phyloP scores from a whole-genome alignment of 495 filamentous ascomycete genomes.

The Penicillium parvum region DNA sequence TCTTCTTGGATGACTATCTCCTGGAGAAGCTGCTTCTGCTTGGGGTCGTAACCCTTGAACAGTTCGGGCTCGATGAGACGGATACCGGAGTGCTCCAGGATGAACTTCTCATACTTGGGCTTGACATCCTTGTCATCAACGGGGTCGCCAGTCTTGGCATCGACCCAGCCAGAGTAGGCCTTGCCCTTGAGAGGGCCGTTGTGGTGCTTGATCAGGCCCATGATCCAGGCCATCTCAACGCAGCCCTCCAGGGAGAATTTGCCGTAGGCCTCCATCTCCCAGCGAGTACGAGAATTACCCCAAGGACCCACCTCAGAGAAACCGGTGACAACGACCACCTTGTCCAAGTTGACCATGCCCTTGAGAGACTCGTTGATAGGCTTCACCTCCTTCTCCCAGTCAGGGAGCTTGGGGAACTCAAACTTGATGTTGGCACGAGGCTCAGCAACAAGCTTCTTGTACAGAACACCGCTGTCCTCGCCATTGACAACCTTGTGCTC shows the following conservation, averaged over 20 bases:
- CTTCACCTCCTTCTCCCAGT: constrained; percentile 87
- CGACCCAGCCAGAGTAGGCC: constrained; percentile 95
- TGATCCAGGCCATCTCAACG: constrained; percentile 99
- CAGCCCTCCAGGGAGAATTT: constrained; percentile 97
- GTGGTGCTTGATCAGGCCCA: constrained; percentile 98
- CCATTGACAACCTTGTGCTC: constrained; percentile 98
- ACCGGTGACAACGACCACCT: constrained; percentile 94
- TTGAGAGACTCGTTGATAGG: constrained; percentile 82
- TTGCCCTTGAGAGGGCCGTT: constrained; percentile 98
- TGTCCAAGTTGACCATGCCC: constrained; percentile 98
- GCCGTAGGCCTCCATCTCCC: constrained; percentile 98
- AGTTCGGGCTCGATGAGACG: constrained; percentile 96
- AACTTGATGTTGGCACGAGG: constrained; percentile 97
- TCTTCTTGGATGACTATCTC: constrained; percentile 97
- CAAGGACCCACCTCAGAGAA: constrained; percentile 96
- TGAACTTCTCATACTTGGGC: constrained; percentile 90
- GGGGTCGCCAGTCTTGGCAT: constrained; percentile 86
- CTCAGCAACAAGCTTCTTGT: constrained; percentile 87
- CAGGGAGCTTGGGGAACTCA: constrained; percentile 81
- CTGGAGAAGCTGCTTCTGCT: constrained; percentile 96
- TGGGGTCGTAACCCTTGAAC: constrained; percentile 95
- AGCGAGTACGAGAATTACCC: constrained; percentile 96
- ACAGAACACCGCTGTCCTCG: constrained; percentile 83
- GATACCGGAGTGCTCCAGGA: constrained; percentile 95
- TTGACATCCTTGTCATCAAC: constrained; percentile 99